Base-by-base conservation (phyloP, 495 filamentous ascomycete species). In the Chaetomium tenue region DNA sequence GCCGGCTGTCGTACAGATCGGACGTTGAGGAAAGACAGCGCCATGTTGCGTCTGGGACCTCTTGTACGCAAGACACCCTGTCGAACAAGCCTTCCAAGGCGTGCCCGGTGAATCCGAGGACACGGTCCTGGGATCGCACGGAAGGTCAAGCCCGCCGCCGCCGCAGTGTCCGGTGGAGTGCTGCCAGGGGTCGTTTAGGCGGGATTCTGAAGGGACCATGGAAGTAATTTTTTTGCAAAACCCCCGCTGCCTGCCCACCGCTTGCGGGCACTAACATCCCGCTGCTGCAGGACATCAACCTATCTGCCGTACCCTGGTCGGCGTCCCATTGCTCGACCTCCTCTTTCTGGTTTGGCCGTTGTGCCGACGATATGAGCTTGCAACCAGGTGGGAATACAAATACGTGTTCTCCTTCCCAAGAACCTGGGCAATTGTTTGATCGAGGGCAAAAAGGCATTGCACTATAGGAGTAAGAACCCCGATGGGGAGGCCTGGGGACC, bases 71-170 rank as follows among this genome's bases (percentile, higher is more conserved):
- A 42, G 28, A 63, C 62, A 69, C 64, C 56, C 65, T 47, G 60
- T 58, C 33, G 28, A 5, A 9, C 51, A 39, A 42, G 60, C 46
- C 46, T 44, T 53, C 37, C 57, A 71, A 30, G 20, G 37, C 63
- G 66, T 46, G 50, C 57, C 26, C 53, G 61, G 63, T 46, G 57
- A 61, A 68, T 68, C 68, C 74, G 73, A 69, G 69, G 73, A 75
- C 74, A 72, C 68, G 74, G 71, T 67, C 65, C 69, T 75, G 71
- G 73, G 71, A 74, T 68, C 55, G 57, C 64, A 66, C 48, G 61
- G 63, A 73, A 51, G 56, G 70, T 65, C 60, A 65, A 71, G 69
- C 63, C 66, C 65, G 63, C 61, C 65, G 67, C 68, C 64, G 72
- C 66, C 69, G 72, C 69, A 66, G 68, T 67, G 57, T 68, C 74